Evolutionary conservation across 192 early-diverging fungal genomes (phyloP).

Genomic region (Coemansia sp.): DNA sequence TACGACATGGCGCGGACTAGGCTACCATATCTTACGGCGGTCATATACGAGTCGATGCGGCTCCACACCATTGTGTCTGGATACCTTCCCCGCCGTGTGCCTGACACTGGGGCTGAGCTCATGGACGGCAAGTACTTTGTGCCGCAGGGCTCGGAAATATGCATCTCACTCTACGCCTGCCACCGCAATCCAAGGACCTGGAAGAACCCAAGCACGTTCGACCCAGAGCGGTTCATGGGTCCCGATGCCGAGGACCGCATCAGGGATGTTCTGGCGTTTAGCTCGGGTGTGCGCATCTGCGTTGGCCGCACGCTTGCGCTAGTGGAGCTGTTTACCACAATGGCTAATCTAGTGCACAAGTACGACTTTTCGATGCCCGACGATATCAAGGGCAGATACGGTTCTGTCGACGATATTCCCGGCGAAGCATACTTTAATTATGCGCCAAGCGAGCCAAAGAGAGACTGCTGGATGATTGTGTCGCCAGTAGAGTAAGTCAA

Average conservation of each 20-base stretch:
- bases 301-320: slow-evolving; percentile 40
- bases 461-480: slow-evolving; percentile 1
- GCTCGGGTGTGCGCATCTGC: slow-evolving; percentile 42
- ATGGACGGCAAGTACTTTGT: slow-evolving; percentile 14
- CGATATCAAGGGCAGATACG: background rate
- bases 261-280: slow-evolving; percentile 34
- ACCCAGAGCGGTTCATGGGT: slow-evolving; percentile 46
- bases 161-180: slow-evolving; percentile 28
- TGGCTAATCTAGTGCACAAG: slow-evolving; percentile 44
- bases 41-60: slow-evolving; percentile 48
- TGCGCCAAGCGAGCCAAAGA: background rate
- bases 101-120: slow-evolving; percentile 11
- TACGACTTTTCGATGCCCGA: slow-evolving; percentile 28
- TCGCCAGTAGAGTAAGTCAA: background rate
- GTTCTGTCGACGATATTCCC: background rate
- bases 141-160: slow-evolving; percentile 17
- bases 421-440: background rate
- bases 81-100: slow-evolving; percentile 28
- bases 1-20: slow-evolving; percentile 24
- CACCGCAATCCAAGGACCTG: slow-evolving; percentile 31
- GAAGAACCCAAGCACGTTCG: slow-evolving; percentile 23
- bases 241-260: slow-evolving; percentile 8
- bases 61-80: slow-evolving; percentile 25
- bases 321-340: slow-evolving; percentile 39
- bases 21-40: slow-evolving; percentile 39